Conservation (phyloP, 345 rosid genomes). For the Crucihimalaya himalaica region DNA sequence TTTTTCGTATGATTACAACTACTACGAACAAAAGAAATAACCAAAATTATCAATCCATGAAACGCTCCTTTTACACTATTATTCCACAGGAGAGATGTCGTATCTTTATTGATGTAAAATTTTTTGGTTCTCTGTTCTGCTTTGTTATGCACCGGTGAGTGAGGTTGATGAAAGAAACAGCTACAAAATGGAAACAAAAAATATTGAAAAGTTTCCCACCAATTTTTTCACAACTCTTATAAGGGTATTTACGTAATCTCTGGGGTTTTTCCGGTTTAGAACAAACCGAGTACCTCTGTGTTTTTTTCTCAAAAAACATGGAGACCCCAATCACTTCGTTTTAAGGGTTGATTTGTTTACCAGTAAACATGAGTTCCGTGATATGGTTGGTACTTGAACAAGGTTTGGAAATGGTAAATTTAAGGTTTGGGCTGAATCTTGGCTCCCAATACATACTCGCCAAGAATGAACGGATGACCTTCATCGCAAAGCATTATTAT, state of each 20-base stretch:
- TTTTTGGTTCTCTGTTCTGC: slow-evolving; percentile 15
- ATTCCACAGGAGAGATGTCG: not conserved
- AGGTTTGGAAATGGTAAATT: not conserved
- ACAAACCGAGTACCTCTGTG: slow-evolving; percentile 9
- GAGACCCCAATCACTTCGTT: not conserved
- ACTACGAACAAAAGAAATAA: not conserved
- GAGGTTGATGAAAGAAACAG: slow-evolving; percentile 26
- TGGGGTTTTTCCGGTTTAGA: slow-evolving; percentile 12
- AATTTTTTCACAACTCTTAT: slow-evolving; percentile 3
- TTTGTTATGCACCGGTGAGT: slow-evolving; percentile 26
- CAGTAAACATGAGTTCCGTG: not conserved
- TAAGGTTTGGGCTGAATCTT: not conserved
- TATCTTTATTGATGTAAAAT: not conserved
- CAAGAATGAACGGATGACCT: not conserved
- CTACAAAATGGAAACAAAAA: not conserved
- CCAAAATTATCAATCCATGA: not conserved
- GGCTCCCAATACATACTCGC: not conserved
- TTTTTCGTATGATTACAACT: slow-evolving; percentile 5
- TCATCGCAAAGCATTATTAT: not conserved
- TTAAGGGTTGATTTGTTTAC: not conserved
- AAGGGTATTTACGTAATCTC: slow-evolving; percentile 29
- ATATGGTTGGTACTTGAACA: not conserved
- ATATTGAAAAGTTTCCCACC: slow-evolving; percentile 41
- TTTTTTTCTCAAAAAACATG: not conserved
- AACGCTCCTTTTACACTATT: not conserved